Evolutionary conservation across 2,329 filamentous ascomycete genomes (phyloP).

Genomic region (Esteya vermicola): DNA sequence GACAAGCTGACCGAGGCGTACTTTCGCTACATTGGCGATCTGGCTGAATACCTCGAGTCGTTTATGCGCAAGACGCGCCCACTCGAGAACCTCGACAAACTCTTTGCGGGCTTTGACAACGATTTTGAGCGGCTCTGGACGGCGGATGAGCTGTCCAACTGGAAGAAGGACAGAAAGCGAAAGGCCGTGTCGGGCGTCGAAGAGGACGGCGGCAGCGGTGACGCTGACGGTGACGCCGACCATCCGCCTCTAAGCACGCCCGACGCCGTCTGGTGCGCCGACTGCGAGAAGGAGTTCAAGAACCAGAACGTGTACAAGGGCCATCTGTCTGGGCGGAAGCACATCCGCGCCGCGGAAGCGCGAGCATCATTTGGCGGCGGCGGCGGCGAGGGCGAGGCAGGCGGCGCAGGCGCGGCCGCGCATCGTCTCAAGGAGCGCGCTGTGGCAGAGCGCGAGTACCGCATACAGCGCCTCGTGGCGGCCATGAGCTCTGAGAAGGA

Average conservation of each 20-base stretch:
- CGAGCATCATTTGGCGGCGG: conserved; percentile 31
- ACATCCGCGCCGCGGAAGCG: conserved; percentile 67
- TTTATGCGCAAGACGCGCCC: conserved; percentile 79
- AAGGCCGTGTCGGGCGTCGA: too few species aligned
- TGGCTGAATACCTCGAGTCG: conserved; percentile 72
- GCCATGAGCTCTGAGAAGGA: conserved; percentile 77
- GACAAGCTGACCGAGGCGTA: conserved; percentile 91
- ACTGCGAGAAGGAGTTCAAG: conserved; percentile 89
- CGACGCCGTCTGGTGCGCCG: conserved; percentile 74
- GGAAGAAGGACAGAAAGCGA: conserved; percentile 62
- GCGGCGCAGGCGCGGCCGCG: conserved; percentile 15
- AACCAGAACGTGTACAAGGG: conserved; percentile 90
- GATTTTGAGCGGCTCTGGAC: conserved; percentile 81
- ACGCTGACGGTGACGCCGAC: neutral
- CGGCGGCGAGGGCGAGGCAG: conserved; percentile 13
- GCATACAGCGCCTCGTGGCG: conserved; percentile 63
- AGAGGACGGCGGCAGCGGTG: conserved; percentile 17
- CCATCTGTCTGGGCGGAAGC: conserved; percentile 83
- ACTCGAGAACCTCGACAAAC: conserved; percentile 69
- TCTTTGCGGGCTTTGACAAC: conserved; percentile 61
- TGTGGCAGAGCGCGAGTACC: conserved; percentile 77
- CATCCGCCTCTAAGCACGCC: conserved; percentile 18
- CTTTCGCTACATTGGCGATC: conserved; percentile 70
- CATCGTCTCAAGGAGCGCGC: conserved; percentile 69
- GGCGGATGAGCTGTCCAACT: conserved; percentile 64